These are phyloP conservation scores for Vitellaria paradoxa DNA, from an alignment of 179 eudicot genomes.

Conservation along the genomic window DNA sequence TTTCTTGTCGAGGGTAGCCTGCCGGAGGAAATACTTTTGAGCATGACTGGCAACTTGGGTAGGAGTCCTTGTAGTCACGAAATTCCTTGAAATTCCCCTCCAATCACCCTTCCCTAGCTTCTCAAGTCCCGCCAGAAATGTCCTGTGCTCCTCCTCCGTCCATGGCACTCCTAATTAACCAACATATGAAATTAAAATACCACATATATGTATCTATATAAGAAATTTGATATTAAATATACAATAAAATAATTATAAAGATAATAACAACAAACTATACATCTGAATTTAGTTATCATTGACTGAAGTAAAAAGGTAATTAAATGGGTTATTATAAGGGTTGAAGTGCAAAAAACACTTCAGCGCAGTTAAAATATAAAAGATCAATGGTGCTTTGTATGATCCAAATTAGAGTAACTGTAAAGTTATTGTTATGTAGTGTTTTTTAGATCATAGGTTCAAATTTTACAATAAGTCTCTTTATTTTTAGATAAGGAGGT, in stretches of 20 bases:
- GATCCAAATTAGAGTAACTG: no score
- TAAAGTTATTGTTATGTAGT: no score
- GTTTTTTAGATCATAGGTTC: no score
- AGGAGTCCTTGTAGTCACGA: constrained; percentile 45
- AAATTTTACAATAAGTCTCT: no score
- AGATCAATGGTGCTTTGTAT: no score
- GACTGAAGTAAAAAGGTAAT: not conserved
- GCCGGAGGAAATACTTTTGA: constrained; percentile 54
- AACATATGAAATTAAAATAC: not conserved
- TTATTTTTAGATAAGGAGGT: no score
- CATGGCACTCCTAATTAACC: constrained; percentile 43
- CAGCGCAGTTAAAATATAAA: no score
- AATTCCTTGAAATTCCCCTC: constrained; percentile 56
- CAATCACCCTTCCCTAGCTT: constrained; percentile 58
- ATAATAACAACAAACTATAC: not conserved
- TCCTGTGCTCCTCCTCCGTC: constrained; percentile 53
- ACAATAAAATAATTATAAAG: not conserved
- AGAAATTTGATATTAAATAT: no score
- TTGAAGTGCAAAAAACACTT: no score
- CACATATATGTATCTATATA: no score
- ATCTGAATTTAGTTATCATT: not conserved
- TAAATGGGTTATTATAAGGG: not conserved
- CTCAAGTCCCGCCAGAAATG: constrained; percentile 41
- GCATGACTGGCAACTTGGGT: constrained; percentile 67
- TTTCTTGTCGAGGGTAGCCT: constrained; percentile 33